These are phyloP conservation scores for Spirogloea muscicola DNA, from an alignment of 139 green algal genomes.

Conservation along the genomic window DNA sequence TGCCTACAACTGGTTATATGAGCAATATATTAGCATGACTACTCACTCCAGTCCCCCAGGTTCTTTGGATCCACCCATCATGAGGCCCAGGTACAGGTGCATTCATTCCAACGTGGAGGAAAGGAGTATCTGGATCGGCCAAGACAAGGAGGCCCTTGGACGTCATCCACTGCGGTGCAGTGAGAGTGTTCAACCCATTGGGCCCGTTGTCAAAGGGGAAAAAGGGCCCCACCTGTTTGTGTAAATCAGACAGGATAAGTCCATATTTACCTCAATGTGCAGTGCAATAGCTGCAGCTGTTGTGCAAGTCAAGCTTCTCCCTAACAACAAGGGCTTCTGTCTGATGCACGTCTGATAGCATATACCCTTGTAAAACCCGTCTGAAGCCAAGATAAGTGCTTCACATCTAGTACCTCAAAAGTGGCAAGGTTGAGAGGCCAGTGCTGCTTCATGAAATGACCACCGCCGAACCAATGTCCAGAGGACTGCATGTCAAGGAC, in stretches of 20 bases:
- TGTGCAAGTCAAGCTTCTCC: too few species aligned
- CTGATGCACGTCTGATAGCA: too few species aligned
- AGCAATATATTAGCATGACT: too few species aligned
- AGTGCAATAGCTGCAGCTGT: too few species aligned
- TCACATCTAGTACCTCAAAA: slow-evolving; percentile 53
- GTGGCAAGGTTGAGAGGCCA: slow-evolving; percentile 61
- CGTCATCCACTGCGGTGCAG: slow-evolving; percentile 60
- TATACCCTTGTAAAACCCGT: too few species aligned
- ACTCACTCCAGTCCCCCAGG: slow-evolving; percentile 39
- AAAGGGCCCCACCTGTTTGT: slow-evolving; percentile 52
- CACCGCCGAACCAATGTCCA: slow-evolving; percentile 63
- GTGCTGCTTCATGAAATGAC: slow-evolving; percentile 62
- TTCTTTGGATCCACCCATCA: slow-evolving; percentile 33
- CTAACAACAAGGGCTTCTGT: too few species aligned
- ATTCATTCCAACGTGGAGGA: slow-evolving; percentile 68
- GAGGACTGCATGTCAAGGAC: slow-evolving; percentile 48
- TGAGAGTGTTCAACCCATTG: slow-evolving; percentile 63
- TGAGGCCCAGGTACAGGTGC: slow-evolving; percentile 25
- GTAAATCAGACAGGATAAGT: too few species aligned
- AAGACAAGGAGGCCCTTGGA: slow-evolving; percentile 57
- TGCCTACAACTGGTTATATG: too few species aligned
- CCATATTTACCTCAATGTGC: too few species aligned
- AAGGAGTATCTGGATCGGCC: slow-evolving; percentile 59
- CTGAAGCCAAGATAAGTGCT: too few species aligned
- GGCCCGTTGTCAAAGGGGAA: slow-evolving; percentile 68